A percentile compares a stretch with the other conserved stretches of the same genome.
These are phyloP conservation scores for Scleromitrula shiraiana DNA, from an alignment of 2,329 filamentous ascomycete species.

Conservation along the genomic window DNA sequence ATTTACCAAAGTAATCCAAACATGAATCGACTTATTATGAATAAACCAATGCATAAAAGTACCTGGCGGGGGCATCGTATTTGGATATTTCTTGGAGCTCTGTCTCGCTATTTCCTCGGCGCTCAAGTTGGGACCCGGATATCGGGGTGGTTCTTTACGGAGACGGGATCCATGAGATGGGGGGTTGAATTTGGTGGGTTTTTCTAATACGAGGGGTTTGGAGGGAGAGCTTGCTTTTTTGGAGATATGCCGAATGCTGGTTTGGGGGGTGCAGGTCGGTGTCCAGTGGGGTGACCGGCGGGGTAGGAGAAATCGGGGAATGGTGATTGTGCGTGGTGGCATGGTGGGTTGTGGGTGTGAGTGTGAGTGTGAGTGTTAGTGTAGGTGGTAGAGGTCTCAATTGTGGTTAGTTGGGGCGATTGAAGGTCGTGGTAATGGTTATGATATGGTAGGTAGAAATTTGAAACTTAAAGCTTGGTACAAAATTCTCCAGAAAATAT, in stretches of 20 bases:
- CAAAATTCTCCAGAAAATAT: background rate
- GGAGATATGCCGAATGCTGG: conserved; percentile 30
- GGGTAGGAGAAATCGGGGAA: conserved; percentile 62
- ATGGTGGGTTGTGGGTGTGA: conserved; percentile 19
- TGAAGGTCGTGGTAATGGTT: too few species aligned
- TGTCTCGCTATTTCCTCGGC: conserved; percentile 58
- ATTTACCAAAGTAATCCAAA: conserved; percentile 77
- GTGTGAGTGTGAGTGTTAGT: too few species aligned
- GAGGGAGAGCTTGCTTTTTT: conserved; percentile 20
- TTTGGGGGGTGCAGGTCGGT: conserved; percentile 21
- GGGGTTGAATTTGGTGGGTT: conserved; percentile 83
- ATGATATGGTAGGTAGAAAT: too few species aligned
- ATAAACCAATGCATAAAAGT: conserved; percentile 81
- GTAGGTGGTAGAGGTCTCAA: too few species aligned
- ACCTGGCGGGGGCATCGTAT: conserved; percentile 78
- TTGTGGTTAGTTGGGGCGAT: too few species aligned
- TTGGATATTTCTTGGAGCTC: conserved; percentile 68
- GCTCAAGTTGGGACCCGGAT: conserved; percentile 62
- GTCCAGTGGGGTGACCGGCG: conserved; percentile 51
- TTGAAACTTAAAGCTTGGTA: too few species aligned
- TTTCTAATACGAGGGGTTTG: conserved; percentile 67
- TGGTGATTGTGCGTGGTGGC: conserved; percentile 39
- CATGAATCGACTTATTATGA: conserved; percentile 66
- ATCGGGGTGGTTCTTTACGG: conserved; percentile 50
- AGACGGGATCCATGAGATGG: conserved; percentile 78